These are phyloP conservation scores for Acacia melanoxylon DNA, from an alignment of 306 rosid species.

Conservation along the genomic window DNA sequence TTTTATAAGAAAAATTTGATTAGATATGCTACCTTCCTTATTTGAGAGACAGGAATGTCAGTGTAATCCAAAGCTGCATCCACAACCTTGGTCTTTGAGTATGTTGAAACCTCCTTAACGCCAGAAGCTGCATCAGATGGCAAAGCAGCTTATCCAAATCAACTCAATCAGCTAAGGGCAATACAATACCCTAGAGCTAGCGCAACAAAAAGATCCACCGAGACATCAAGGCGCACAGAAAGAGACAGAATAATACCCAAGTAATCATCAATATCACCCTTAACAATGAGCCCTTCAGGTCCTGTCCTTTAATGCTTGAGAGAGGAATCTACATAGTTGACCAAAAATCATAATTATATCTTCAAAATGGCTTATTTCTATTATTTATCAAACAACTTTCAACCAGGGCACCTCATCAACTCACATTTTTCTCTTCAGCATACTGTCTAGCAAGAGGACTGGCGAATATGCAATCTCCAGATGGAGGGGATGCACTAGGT, in stretches of 20 bases:
- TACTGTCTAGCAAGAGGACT: slow-evolving; percentile 95
- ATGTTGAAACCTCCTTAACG: slow-evolving; percentile 62
- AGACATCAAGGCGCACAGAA: slow-evolving; percentile 8
- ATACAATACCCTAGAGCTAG: slow-evolving; percentile 19
- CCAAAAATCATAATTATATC: slow-evolving; percentile 6
- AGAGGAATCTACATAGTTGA: slow-evolving; percentile 60
- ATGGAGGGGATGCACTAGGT: slow-evolving; percentile 54
- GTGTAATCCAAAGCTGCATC: slow-evolving; percentile 75
- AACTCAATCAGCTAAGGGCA: slow-evolving; percentile 31
- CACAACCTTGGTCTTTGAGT: slow-evolving; percentile 64
- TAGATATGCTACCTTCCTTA: slow-evolving; percentile 70
- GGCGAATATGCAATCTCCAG: slow-evolving; percentile 79
- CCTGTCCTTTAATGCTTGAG: slow-evolving; percentile 96
- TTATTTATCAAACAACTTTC: slow-evolving; percentile 21
- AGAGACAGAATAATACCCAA: slow-evolving; percentile 59
- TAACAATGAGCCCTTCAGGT: slow-evolving; percentile 82
- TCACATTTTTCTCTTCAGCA: slow-evolving; percentile 90
- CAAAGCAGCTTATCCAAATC: slow-evolving; percentile 18
- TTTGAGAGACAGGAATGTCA: slow-evolving; percentile 86
- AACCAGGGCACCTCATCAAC: slow-evolving; percentile 33
- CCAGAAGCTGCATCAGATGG: slow-evolving; percentile 70
- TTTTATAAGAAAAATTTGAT: not conserved
- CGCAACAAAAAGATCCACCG: slow-evolving; percentile 14
- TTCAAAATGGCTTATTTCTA: slow-evolving; percentile 20
- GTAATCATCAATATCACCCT: slow-evolving; percentile 92